These are phyloP conservation scores for Exidia glandulosa DNA, from an alignment of 768 basidiomycete species.

Conservation along the genomic window DNA sequence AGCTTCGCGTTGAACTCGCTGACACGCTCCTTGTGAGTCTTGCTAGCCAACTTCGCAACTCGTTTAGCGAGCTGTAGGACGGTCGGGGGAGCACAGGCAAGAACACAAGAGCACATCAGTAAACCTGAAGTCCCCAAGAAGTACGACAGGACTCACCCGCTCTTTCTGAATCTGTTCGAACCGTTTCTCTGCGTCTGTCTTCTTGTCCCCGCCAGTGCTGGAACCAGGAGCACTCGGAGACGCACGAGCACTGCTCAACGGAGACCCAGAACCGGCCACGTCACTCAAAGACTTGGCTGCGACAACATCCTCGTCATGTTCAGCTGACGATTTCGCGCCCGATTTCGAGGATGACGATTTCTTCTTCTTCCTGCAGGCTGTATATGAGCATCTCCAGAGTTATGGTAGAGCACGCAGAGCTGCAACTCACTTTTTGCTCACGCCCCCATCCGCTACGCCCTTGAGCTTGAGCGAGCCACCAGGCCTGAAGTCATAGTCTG, in stretches of 20 bases:
- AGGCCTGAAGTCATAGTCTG: conserved; percentile 75
- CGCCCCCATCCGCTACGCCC: conserved; percentile 68
- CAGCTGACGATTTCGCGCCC: conserved; percentile 20
- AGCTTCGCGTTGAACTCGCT: conserved; percentile 81
- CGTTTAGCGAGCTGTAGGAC: conserved; percentile 51
- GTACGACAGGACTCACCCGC: conserved; percentile 40
- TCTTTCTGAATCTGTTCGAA: conserved; percentile 82
- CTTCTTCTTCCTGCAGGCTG: conserved; percentile 66
- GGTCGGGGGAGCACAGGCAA: not conserved
- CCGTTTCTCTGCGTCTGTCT: conserved; percentile 79
- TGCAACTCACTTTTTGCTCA: conserved; percentile 71
- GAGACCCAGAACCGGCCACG: conserved; percentile 17
- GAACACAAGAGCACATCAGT: not conserved
- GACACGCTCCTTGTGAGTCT: conserved; percentile 91
- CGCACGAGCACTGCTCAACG: conserved; percentile 45
- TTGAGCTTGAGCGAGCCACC: conserved; percentile 88
- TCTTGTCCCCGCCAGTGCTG: conserved; percentile 35
- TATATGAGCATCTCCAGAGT: conserved; percentile 7
- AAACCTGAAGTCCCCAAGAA: not conserved
- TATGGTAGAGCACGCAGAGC: not conserved
- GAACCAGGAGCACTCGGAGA: conserved; percentile 40
- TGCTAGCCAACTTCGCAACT: conserved; percentile 65
- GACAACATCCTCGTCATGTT: conserved; percentile 30
- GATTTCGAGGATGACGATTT: conserved; percentile 55
- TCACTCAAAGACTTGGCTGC: conserved; percentile 20